Evolutionary conservation across 768 basidiomycete genomes (phyloP).

Genomic region (Phaeotremella skinneri): DNA sequence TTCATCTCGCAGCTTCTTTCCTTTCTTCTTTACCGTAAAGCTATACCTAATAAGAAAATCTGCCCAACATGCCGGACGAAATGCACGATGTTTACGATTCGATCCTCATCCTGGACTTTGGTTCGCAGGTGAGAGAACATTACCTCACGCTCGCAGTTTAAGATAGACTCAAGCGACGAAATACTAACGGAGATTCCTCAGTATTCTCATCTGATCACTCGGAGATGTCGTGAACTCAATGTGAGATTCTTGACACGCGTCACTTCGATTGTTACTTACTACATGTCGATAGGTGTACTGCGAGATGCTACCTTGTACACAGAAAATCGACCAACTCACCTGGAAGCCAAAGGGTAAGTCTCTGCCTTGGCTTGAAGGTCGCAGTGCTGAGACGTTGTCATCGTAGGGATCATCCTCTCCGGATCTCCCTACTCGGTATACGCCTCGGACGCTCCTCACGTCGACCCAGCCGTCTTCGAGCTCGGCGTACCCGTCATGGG

Average conservation of each 20-base stretch:
- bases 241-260: slow-evolving; percentile 54
- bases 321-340: slow-evolving; percentile 75
- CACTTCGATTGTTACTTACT: not conserved
- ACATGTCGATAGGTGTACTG: slow-evolving; percentile 61
- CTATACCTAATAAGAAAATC: too few species aligned
- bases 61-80: slow-evolving; percentile 53
- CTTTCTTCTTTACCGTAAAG: too few species aligned
- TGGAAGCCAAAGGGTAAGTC: slow-evolving; percentile 88
- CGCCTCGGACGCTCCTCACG: slow-evolving; percentile 85
- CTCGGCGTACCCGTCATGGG: slow-evolving; percentile 83
- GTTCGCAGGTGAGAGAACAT: slow-evolving; percentile 87
- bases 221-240: slow-evolving; percentile 94
- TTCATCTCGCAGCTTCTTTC: too few species aligned
- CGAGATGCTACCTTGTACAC: slow-evolving; percentile 95
- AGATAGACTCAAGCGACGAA: too few species aligned
- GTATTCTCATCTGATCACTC: slow-evolving; percentile 96
- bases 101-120: slow-evolving; percentile 93
- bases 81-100: slow-evolving; percentile 96
- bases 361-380: not conserved
- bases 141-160: too few species aligned
- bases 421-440: slow-evolving; percentile 99
- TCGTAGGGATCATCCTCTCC: slow-evolving; percentile 84
- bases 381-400: not conserved
- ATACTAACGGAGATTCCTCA: too few species aligned
- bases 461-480: slow-evolving; percentile 84